Evolutionary conservation across 805 yeast genomes (phyloP), one percentile per base, ranked within the genome.

Genomic region (Cyberlindnera misumaiensis): DNA sequence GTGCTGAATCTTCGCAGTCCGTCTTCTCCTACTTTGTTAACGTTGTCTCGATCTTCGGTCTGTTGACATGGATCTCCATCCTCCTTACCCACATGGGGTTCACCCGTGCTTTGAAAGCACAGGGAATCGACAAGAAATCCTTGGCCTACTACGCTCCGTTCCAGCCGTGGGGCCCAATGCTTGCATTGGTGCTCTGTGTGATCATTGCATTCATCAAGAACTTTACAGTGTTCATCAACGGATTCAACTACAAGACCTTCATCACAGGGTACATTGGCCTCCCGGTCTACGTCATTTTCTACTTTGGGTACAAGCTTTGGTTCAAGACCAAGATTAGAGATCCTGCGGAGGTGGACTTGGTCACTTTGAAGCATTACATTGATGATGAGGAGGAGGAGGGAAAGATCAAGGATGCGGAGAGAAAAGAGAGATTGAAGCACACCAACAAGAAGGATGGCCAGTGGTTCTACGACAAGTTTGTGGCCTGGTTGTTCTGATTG

Each of bases 1-100:
- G 74, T 27, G 68, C 83, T 3, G 59, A 75, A 5, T 62, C 71
- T 5, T 66, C 89, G 0, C 63, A 75, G 16, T 70, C 68, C 20
- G 67, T 82, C 29, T 83, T 84, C 64, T 64, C 58, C 34, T 81
- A 81, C 56, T 80, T 84, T 50, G 86, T 83, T 43, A 83, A 81
- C 49, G 81, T 81, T 42, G 87, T 81, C 32, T 77, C 90, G 15
- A 78, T 83, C 48, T 77, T 82, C 41, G 89, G 89, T 46, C 65
- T 83, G 41, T 59, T 83, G 49, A 80, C 86, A 36, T 84, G 90
- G 89, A 67, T 79, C 32, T 72, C 83, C 38, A 82, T 84, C 49
- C 61, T 80, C 42, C 65, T 79, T 43, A 77, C 87, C 20, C 83
- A 79, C 60, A 65, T 84, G 38, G 69, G 73, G 48, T 84, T 83